These are phyloP conservation scores for Vinca minor DNA, from an alignment of 257 asterid genomes.

Conservation along the genomic window DNA sequence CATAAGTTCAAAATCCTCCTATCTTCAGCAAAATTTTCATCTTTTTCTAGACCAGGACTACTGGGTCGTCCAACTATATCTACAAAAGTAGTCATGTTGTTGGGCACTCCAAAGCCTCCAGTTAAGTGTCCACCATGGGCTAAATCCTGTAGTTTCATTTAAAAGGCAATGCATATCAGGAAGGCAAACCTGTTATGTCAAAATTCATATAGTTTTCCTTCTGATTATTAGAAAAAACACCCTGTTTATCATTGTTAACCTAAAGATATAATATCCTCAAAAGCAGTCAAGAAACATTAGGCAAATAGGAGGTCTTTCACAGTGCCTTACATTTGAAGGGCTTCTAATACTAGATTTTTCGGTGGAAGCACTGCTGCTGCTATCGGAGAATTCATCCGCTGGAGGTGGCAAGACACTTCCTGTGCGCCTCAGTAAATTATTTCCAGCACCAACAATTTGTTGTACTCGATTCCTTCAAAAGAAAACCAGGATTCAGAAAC, in stretches of 20 bases:
- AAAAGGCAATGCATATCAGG: constrained; percentile 10
- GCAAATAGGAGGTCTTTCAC: constrained; percentile 7
- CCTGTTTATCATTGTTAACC: neutral
- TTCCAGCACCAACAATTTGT: constrained; percentile 71
- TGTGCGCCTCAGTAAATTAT: constrained; percentile 41
- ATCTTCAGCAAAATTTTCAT: constrained; percentile 32
- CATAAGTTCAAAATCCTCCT: constrained; percentile 26
- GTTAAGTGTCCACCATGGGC: constrained; percentile 6
- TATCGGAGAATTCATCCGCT: constrained; percentile 33
- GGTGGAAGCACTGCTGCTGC: constrained; percentile 25
- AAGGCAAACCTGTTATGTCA: constrained; percentile 5
- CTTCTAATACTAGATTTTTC: constrained; percentile 40
- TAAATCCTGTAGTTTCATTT: constrained; percentile 17
- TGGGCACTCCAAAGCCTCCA: constrained; percentile 40
- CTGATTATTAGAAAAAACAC: neutral
- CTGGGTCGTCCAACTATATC: constrained; percentile 73
- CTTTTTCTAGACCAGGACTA: constrained; percentile 46
- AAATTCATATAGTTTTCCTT: neutral
- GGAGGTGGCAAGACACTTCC: constrained; percentile 83
- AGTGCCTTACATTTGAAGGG: constrained; percentile 44
- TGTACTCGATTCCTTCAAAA: constrained; percentile 71
- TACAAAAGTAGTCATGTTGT: constrained; percentile 55
- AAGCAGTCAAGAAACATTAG: constrained; percentile 4
- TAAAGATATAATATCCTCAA: neutral
- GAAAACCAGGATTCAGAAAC: constrained; percentile 12